Base-by-base conservation (phyloP, 345 rosid genomes). In the Cardamine chenopodiifolia region DNA sequence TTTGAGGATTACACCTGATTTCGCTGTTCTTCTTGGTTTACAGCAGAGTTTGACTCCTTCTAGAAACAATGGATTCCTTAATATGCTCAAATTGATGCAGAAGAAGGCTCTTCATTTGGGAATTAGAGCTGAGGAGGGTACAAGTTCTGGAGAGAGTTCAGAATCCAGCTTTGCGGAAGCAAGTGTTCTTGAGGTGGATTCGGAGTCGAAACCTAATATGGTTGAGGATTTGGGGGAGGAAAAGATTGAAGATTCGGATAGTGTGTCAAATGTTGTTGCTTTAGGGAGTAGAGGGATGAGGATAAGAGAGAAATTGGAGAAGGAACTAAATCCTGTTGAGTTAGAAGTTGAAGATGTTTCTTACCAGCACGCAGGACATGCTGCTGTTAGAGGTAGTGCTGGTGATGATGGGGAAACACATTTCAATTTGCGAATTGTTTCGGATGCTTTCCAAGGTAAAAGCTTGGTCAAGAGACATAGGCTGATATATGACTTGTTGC, bases 41-140 rank as follows among this genome's bases (percentile, higher is more conserved):
- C 90, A 90, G 64, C 97, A 90, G 90, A 89, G 93, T 72, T 75
- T 92, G 73, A 83, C 94, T 2, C 92, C 98, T 56, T 87, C 92
- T 3, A 84, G 97, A 85, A 92, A 84, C 83, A 92, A 92, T 76
- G 98, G 98, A 49, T 92, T 95, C 73, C 81, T 92, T 78, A 95
- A 92, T 81, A 90, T 92, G 97, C 74, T 95, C 78, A 92, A 76
- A 82, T 69, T 95, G 86, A 92, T 92, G 98, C 93, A 95, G 76
- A 89, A 82, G 82, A 92, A 92, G 76, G 96, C 96, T 18, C 79
- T 89, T 77, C 80, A 73, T 40, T 66, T 94, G 80, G 74, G 48
- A 22, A 32, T 85, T 31, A 83, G 61, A 66, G 62, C 84, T 23
- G 87, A 81, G 59, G 84, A 79, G 54, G 81, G 63, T 31, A 17